phyloP scores from a whole-genome alignment of 352 stramenopile genomes.

The Phytopythium delawarense region DNA sequence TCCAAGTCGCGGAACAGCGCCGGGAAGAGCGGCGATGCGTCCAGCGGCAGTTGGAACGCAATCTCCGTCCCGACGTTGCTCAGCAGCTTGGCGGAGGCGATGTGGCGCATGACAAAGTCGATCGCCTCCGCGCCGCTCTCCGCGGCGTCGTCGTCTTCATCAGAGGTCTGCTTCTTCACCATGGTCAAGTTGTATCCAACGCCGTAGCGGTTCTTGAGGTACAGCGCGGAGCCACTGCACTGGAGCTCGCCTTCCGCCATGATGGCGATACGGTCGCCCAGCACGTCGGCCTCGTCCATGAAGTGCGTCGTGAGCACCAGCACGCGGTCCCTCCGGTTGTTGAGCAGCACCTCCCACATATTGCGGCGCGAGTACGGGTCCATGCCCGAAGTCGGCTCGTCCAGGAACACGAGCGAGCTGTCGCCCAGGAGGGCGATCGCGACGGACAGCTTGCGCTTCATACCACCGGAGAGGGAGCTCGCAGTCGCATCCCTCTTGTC shows the following conservation, averaged over 20 bases:
- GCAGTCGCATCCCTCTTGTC: slow-evolving; percentile 47
- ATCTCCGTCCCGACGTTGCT: slow-evolving; percentile 82
- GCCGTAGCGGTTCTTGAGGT: slow-evolving; percentile 69
- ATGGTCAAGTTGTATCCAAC: slow-evolving; percentile 59
- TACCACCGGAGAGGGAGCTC: slow-evolving; percentile 75
- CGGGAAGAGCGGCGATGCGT: slow-evolving; percentile 48
- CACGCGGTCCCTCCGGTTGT: slow-evolving; percentile 44
- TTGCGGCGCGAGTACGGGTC: slow-evolving; percentile 93
- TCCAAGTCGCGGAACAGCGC: slow-evolving; percentile 75
- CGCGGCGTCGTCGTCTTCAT: slow-evolving; percentile 9
- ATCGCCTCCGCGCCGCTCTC: slow-evolving; percentile 20
- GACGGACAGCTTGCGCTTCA: slow-evolving; percentile 91
- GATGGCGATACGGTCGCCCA: slow-evolving; percentile 80
- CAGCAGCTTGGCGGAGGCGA: slow-evolving; percentile 51
- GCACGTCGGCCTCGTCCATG: slow-evolving; percentile 90
- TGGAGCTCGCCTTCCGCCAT: slow-evolving; percentile 70
- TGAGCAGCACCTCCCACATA: slow-evolving; percentile 75
- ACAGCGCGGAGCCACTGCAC: slow-evolving; percentile 66
- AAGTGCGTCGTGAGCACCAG: slow-evolving; percentile 93
- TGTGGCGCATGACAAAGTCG: slow-evolving; percentile 27
- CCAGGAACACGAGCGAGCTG: slow-evolving; percentile 82
- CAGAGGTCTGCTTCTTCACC: slow-evolving; percentile 36
- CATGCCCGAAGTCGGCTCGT: slow-evolving; percentile 94
- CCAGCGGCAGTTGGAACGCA: slow-evolving; percentile 67
- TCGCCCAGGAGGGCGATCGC: slow-evolving; percentile 86